Conservation (phyloP, 352 stramenopile species). For the Phytophthora rubi region DNA sequence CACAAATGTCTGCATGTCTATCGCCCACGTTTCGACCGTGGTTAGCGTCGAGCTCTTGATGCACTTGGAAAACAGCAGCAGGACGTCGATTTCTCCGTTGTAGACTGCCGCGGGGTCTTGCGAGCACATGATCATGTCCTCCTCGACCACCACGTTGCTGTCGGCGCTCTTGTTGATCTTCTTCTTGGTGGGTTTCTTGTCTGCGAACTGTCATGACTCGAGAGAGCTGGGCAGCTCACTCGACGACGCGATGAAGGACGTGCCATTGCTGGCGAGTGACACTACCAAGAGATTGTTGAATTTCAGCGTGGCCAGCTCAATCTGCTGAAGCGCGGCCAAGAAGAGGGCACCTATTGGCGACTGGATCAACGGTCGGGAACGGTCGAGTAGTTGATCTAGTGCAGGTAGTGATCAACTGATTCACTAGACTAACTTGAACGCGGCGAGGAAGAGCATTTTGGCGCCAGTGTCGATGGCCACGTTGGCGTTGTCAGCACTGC, state of each 20-base stretch:
- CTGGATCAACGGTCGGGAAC: not conserved
- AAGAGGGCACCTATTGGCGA: conserved; percentile 2
- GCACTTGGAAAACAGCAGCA: conserved; percentile 67
- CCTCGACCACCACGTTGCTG: conserved; percentile 15
- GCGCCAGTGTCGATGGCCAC: too few species aligned
- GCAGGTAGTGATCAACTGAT: too few species aligned
- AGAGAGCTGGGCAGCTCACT: conserved; percentile 10
- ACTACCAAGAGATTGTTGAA: conserved; percentile 23
- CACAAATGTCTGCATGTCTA: conserved; percentile 29
- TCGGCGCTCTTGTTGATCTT: conserved; percentile 24
- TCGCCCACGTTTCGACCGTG: conserved; percentile 51
- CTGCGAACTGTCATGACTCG: conserved; percentile 10
- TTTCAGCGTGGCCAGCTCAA: not conserved
- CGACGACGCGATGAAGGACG: conserved; percentile 20
- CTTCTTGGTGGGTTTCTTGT: conserved; percentile 28
- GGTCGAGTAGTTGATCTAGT: not conserved
- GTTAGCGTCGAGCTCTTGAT: conserved; percentile 40
- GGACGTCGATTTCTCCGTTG: conserved; percentile 38
- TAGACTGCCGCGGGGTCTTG: conserved; percentile 16
- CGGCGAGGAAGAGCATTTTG: not conserved
- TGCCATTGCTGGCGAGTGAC: conserved; percentile 20
- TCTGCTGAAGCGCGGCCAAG: conserved; percentile 1
- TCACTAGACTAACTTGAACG: not conserved
- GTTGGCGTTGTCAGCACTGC: too few species aligned
- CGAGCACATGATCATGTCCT: conserved; percentile 32